Percentiles rank a stretch among this genome's conserved stretches.
Conservation (phyloP, 257 asterid genomes). For the Paraleonurus japonicus region DNA sequence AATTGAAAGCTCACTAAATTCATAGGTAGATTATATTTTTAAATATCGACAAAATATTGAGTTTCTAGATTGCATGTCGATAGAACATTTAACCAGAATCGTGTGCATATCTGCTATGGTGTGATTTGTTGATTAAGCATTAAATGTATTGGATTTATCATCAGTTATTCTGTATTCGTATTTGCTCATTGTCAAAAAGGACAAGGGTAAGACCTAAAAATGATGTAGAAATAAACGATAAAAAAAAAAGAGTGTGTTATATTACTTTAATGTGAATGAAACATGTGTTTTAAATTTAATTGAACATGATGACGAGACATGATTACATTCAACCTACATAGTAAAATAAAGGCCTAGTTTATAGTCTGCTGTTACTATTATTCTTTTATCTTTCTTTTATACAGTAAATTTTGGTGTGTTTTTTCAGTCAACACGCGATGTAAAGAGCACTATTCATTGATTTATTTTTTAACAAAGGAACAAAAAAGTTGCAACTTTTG, state of each 20-base stretch:
- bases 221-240: too few species aligned
- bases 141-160: too few species aligned
- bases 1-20: not conserved
- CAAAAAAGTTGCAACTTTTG: not conserved
- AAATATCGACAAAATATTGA: constrained; percentile 4
- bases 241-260: too few species aligned
- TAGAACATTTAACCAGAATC: not conserved
- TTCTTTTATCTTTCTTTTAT: not conserved
- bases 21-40: not conserved
- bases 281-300: too few species aligned
- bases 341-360: not conserved
- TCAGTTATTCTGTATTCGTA: too few species aligned
- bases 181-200: too few species aligned
- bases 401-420: not conserved
- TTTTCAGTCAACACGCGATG: not conserved
- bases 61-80: not conserved
- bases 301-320: too few species aligned
- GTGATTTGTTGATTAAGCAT: too few species aligned
- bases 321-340: not conserved
- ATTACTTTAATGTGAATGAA: too few species aligned
- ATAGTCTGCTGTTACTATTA: not conserved
- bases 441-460: not conserved
- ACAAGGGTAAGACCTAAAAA: too few species aligned
- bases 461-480: not conserved
- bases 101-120: too few species aligned